These are phyloP conservation scores for Canariomyces notabilis DNA, from an alignment of 2,329 filamentous ascomycete species.

Conservation along the genomic window DNA sequence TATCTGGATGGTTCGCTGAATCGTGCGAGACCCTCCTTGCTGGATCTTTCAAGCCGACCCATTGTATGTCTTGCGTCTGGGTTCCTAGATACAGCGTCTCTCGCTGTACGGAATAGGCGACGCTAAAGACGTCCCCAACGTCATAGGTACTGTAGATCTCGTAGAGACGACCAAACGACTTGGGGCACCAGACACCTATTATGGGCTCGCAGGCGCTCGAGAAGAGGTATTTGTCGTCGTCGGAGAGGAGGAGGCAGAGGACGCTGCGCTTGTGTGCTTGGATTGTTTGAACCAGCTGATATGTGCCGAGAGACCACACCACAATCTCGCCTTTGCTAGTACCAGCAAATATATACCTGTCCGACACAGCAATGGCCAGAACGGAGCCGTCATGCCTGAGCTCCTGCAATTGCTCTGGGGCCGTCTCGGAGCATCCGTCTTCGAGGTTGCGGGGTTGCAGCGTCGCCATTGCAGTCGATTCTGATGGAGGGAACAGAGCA, in stretches of 20 bases:
- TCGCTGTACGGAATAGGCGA: conserved; percentile 76
- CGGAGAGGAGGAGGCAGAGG: conserved; percentile 73
- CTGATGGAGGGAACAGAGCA: not conserved
- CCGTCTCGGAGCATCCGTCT: conserved; percentile 26
- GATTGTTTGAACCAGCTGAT: conserved; percentile 70
- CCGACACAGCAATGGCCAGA: conserved; percentile 74
- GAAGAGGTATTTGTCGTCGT: conserved; percentile 67
- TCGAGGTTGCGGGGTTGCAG: conserved; percentile 22
- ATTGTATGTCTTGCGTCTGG: conserved; percentile 93
- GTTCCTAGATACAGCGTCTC: conserved; percentile 86
- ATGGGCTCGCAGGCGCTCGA: conserved; percentile 91
- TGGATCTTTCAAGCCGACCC: conserved; percentile 70
- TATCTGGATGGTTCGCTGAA: conserved; percentile 65
- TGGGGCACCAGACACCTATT: conserved; percentile 88
- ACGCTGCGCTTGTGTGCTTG: conserved; percentile 91
- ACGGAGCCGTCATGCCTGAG: conserved; percentile 74
- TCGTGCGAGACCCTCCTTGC: conserved; percentile 54
- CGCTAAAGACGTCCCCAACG: conserved; percentile 91
- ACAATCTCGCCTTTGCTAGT: conserved; percentile 92
- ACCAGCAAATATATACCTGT: conserved; percentile 81
- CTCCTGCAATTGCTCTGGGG: conserved; percentile 66
- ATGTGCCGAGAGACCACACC: conserved; percentile 85
- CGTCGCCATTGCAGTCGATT: conserved; percentile 12
- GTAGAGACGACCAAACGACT: conserved; percentile 69
- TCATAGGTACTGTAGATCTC: conserved; percentile 93